A percentile compares a stretch with the other conserved stretches of the same genome.
These are phyloP conservation scores for Potentilla sterilis DNA, from an alignment of 306 rosid genomes.

Conservation along the genomic window DNA sequence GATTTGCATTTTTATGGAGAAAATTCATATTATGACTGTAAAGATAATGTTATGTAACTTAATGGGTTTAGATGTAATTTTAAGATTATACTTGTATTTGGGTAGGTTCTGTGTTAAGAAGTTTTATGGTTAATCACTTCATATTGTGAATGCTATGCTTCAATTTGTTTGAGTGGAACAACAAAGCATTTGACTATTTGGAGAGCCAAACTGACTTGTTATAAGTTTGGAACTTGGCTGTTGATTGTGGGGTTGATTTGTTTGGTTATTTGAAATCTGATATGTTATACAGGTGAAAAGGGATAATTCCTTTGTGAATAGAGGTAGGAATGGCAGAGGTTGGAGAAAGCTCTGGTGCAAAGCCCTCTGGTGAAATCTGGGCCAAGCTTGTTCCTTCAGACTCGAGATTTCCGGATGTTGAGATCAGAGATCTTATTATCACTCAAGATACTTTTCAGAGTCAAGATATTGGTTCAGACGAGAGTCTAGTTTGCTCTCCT, in stretches of 20 bases:
- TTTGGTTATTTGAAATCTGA: neutral
- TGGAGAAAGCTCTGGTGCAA: slow-evolving; percentile 63
- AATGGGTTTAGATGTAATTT: neutral
- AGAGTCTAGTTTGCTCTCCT: slow-evolving; percentile 48
- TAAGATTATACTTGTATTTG: neutral
- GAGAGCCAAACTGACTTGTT: neutral
- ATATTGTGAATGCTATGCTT: neutral
- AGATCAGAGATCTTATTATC: slow-evolving; percentile 17
- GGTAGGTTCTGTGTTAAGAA: neutral
- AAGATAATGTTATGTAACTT: neutral
- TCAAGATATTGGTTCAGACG: slow-evolving; percentile 54
- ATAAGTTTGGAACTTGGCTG: neutral
- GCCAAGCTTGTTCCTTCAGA: slow-evolving; percentile 76
- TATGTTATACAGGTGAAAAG: neutral
- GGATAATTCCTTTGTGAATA: neutral
- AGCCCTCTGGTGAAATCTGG: slow-evolving; percentile 59
- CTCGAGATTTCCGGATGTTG: slow-evolving; percentile 54
- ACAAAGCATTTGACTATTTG: neutral
- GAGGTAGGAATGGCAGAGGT: slow-evolving; percentile 44
- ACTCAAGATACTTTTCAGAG: slow-evolving; percentile 36
- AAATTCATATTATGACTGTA: neutral
- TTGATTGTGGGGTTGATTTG: neutral
- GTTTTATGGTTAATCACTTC: neutral
- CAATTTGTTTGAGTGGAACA: neutral
- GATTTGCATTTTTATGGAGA: neutral